Evolutionary conservation across 495 filamentous ascomycete species (phyloP).

Genomic region (Aspergillus steynii): DNA sequence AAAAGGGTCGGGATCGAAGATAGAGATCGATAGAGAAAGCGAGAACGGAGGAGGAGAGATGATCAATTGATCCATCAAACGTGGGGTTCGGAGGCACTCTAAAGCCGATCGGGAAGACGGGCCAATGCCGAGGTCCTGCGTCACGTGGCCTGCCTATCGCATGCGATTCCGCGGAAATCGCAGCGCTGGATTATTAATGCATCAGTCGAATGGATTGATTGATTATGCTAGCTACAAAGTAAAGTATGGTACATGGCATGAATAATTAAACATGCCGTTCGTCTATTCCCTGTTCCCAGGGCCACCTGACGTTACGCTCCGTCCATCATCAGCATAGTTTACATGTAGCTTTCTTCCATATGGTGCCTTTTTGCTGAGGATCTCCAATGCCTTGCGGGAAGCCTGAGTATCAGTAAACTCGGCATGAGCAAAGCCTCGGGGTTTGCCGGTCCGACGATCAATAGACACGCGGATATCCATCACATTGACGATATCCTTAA

Average conservation of each 20-base stretch:
- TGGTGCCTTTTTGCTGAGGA: slow-evolving; percentile 57
- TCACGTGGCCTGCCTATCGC: slow-evolving; percentile 29
- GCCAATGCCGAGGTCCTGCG: slow-evolving; percentile 39
- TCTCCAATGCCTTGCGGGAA: slow-evolving; percentile 57
- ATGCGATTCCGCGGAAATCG: background rate
- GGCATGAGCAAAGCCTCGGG: slow-evolving; percentile 85
- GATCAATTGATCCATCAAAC: slow-evolving; percentile 15
- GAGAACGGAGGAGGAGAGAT: slow-evolving; percentile 7
- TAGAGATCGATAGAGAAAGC: background rate
- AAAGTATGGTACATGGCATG: background rate
- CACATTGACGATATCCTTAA: slow-evolving; percentile 69
- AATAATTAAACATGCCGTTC: background rate
- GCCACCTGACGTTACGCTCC: too few relatives aligned
- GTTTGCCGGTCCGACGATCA: slow-evolving; percentile 83
- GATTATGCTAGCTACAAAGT: too few relatives aligned
- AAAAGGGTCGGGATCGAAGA: slow-evolving; percentile 1
- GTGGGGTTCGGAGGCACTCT: slow-evolving; percentile 38
- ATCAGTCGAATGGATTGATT: background rate
- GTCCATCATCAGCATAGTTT: too few relatives aligned
- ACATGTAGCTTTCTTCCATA: slow-evolving; percentile 59
- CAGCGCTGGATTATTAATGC: too few relatives aligned
- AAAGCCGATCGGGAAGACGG: slow-evolving; percentile 24
- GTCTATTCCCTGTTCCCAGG: too few relatives aligned
- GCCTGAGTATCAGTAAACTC: slow-evolving; percentile 72
- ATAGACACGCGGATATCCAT: slow-evolving; percentile 85